Percentiles rank a stretch among this genome's conserved stretches.
These are phyloP conservation scores for Royoungia palumana DNA, from an alignment of 768 basidiomycete genomes.

Conservation along the genomic window DNA sequence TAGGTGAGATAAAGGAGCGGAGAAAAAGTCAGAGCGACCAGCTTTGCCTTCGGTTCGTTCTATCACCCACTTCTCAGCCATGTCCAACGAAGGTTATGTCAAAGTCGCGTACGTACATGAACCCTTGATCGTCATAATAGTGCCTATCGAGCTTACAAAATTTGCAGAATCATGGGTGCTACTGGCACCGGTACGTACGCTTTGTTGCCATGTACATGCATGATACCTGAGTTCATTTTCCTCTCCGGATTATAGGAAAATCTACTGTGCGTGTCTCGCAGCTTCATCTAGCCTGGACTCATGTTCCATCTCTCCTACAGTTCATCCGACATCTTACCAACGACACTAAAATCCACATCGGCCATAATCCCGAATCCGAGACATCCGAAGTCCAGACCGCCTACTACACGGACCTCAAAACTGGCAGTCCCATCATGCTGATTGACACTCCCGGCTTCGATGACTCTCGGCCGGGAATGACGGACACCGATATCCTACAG, in stretches of 20 bases:
- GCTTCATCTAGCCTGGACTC: too few relatives aligned
- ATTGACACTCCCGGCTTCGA: constrained; percentile 17
- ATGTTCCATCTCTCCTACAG: neutral
- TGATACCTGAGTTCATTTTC: neutral
- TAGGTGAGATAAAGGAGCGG: too few relatives aligned
- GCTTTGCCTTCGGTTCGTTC: too few relatives aligned
- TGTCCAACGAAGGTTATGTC: too few relatives aligned
- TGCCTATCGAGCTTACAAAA: too few relatives aligned
- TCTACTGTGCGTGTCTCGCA: constrained; percentile 1
- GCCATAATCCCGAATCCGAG: constrained; percentile 6
- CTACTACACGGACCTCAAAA: neutral
- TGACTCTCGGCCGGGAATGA: constrained; percentile 9
- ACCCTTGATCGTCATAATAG: too few relatives aligned
- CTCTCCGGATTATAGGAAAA: neutral
- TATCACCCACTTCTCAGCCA: too few relatives aligned
- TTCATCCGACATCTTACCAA: constrained; percentile 6
- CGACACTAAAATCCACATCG: constrained; percentile 2
- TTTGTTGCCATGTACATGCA: too few relatives aligned
- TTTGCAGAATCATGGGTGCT: constrained; percentile 5
- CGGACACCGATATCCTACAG: constrained; percentile 14
- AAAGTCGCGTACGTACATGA: constrained; percentile 45
- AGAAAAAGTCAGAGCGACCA: too few relatives aligned
- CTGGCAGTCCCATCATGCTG: constrained; percentile 6
- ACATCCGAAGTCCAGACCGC: constrained; percentile 4
- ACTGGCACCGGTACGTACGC: constrained; percentile 7